Conservation (phyloP, 1,139 yeast species). For the Torulaspora globosa region DNA sequence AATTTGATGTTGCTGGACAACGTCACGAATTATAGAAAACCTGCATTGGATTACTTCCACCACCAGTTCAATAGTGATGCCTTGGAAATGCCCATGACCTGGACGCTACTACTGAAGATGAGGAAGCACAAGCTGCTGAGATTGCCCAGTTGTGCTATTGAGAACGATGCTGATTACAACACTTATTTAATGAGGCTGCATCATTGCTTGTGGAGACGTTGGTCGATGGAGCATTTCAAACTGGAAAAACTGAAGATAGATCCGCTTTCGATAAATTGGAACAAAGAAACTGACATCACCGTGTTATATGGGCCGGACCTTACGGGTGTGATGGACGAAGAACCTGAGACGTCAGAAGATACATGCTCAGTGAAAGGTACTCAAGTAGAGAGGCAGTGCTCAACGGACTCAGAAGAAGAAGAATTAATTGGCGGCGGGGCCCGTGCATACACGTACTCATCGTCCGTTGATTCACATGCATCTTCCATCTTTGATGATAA, state of each 20-base stretch:
- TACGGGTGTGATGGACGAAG: conserved; percentile 9
- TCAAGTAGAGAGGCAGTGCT: not conserved
- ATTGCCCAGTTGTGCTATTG: conserved; percentile 34
- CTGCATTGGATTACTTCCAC: conserved; percentile 34
- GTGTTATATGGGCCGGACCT: conserved; percentile 36
- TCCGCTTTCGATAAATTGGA: conserved; percentile 34
- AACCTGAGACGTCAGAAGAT: not conserved
- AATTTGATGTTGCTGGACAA: conserved; percentile 34
- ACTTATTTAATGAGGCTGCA: conserved; percentile 32
- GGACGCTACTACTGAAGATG: conserved; percentile 30
- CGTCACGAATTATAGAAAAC: conserved; percentile 31
- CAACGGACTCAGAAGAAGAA: conserved; percentile 6
- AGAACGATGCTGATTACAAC: conserved; percentile 30
- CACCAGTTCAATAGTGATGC: conserved; percentile 18
- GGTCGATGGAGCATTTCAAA: conserved; percentile 28
- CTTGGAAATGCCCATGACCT: conserved; percentile 24
- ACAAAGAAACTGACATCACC: conserved; percentile 34
- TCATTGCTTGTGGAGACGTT: conserved; percentile 36
- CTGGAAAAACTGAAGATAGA: conserved; percentile 20
- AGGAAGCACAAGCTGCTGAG: conserved; percentile 32
- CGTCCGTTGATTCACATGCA: conserved; percentile 22
- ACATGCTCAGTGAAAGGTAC: not conserved
- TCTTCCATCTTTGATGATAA: conserved; percentile 28
- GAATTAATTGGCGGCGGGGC: conserved; percentile 6
- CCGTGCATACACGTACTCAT: conserved; percentile 14